Percentiles rank a stretch among this genome's conserved stretches.
Evolutionary conservation across 306 rosid species (phyloP).

Genomic region (Senna tora): DNA sequence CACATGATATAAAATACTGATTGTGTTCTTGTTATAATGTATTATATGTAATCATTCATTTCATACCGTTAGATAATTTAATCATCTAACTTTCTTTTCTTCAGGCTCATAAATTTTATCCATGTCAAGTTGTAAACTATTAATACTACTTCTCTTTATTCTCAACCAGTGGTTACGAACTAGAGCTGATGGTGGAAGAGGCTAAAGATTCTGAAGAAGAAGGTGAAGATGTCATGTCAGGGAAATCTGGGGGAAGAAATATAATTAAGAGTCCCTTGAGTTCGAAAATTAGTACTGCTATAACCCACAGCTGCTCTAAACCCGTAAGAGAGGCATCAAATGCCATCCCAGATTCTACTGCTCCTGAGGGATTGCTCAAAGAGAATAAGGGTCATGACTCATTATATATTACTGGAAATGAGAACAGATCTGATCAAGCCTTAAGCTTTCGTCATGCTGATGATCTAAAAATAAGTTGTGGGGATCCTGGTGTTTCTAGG

Average conservation of each 20-base stretch:
- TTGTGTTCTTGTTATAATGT: slow-evolving; percentile 7
- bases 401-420: slow-evolving; percentile 21
- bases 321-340: slow-evolving; percentile 38
- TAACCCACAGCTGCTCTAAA: slow-evolving; percentile 38
- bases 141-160: slow-evolving; percentile 36
- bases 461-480: slow-evolving; percentile 16
- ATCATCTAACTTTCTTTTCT: slow-evolving; percentile 26
- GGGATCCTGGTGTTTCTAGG: slow-evolving; percentile 28
- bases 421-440: slow-evolving; percentile 38
- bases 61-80: neutral
- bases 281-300: slow-evolving; percentile 41
- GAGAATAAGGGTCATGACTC: slow-evolving; percentile 22
- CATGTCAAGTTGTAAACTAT: slow-evolving; percentile 7
- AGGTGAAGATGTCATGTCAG: slow-evolving; percentile 51
- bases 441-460: slow-evolving; percentile 25
- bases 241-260: slow-evolving; percentile 45
- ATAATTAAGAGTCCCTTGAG: slow-evolving; percentile 49
- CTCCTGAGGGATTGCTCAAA: slow-evolving; percentile 41
- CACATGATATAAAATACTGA: slow-evolving; percentile 9
- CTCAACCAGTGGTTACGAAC: slow-evolving; percentile 77
- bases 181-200: slow-evolving; percentile 70
- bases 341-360: slow-evolving; percentile 39
- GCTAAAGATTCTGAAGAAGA: slow-evolving; percentile 98
- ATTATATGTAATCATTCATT: slow-evolving; percentile 5
- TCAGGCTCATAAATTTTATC: slow-evolving; percentile 20